Evolutionary conservation across 2,329 filamentous ascomycete species (phyloP), one percentile per base, ranked within the genome.

Genomic region (Colletotrichum sp.): DNA sequence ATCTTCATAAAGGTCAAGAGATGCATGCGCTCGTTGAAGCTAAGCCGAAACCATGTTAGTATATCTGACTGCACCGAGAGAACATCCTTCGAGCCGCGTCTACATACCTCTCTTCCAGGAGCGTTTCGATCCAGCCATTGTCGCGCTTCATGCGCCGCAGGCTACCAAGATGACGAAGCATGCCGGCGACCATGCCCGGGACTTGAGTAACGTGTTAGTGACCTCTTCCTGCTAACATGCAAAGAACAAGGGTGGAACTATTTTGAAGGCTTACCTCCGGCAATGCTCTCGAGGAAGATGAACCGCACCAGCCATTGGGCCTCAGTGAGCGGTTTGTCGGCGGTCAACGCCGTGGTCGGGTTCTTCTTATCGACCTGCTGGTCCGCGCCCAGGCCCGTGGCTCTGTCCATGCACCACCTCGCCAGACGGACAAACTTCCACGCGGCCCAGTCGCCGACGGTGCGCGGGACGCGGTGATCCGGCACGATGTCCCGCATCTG

Each of bases 111-210:
- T 98, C 95, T 84, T 97, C 95, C 2, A 98, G 90, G 10, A 98
- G 88, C 1, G 95, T 96, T 85, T 98, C 96, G 82, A 99, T 98
- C 95, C 94, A 98, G 81, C 97, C 97, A 80, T 98, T 98, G 83
- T 98, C 96, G 71, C 96, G 89, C 88, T 95, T 96, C 89, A 98
- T 93, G 32, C 93, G 90, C 59, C 96, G 90, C 81, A 98, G 90
- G 78, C 93, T 96, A 82, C 94, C 92, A 48, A 98, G 89, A 85
- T 99, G 97, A 38, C 97, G 90, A 18, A 98, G 88, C 94, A 98
- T 98, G 26, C 96, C 97, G 1, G 94, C 97, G 0, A 98, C 96
- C 95, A 98, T 98, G 9, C 97, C 97, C 0, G 97, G 97, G 0
- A 98, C 97, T 78, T 36, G 4, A 38, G 30, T 14, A 10, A 14